Conservation (phyloP, 805 yeast species). For the Sugiyamaella floridensis region DNA sequence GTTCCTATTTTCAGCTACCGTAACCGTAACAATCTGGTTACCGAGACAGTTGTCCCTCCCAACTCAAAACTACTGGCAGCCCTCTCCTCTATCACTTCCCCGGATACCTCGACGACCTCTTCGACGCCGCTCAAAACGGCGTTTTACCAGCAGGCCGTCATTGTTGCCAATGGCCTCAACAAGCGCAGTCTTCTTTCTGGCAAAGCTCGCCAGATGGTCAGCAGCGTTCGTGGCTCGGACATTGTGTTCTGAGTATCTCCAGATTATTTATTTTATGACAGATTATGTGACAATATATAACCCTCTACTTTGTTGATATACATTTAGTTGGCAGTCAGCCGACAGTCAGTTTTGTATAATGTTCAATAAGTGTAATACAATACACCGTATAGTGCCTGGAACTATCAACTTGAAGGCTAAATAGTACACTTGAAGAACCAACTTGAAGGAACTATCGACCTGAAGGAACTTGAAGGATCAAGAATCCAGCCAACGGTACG, state of each 20-base stretch:
- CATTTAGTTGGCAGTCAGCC: too few species aligned
- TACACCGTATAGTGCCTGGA: too few species aligned
- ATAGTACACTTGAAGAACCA: too few species aligned
- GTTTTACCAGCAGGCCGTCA: conserved; percentile 19
- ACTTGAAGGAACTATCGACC: too few species aligned
- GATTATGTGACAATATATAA: background rate
- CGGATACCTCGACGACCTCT: background rate
- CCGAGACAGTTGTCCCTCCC: conserved; percentile 1
- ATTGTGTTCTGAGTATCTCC: background rate
- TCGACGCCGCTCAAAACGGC: conserved; percentile 8
- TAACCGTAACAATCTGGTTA: conserved; percentile 8
- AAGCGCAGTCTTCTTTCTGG: conserved; percentile 27
- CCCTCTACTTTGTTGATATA: background rate
- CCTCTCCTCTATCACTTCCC: conserved; percentile 18
- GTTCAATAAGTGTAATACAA: too few species aligned
- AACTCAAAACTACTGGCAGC: conserved; percentile 22
- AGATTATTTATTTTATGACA: conserved; percentile 5
- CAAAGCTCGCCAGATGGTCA: conserved; percentile 27
- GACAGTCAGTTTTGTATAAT: too few species aligned
- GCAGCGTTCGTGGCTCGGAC: conserved; percentile 5
- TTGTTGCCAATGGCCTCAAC: conserved; percentile 24
- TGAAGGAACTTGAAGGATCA: too few species aligned
- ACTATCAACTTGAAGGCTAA: too few species aligned
- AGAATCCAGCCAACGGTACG: too few species aligned
- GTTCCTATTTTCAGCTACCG: conserved; percentile 23